These are phyloP conservation scores for Dendrobium officinale DNA, from an alignment of 106 monocot species.

Conservation along the genomic window DNA sequence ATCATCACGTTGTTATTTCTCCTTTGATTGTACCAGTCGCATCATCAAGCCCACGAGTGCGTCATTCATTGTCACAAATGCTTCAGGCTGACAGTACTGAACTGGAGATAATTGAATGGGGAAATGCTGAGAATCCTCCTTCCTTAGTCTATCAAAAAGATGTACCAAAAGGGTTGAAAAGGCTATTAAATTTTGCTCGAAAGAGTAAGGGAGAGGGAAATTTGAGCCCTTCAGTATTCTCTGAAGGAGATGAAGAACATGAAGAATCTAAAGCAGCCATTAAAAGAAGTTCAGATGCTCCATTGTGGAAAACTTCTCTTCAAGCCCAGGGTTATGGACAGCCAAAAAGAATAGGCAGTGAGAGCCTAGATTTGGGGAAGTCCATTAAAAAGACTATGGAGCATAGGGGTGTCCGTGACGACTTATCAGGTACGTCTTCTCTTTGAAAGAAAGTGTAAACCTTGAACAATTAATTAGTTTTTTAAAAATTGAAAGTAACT, in stretches of 20 bases:
- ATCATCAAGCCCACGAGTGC: conserved; percentile 51
- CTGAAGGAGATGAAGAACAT: conserved; percentile 84
- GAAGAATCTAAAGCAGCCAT: conserved; percentile 48
- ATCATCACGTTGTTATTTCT: conserved; percentile 6
- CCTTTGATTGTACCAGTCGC: conserved; percentile 24
- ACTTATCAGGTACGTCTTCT: conserved; percentile 41
- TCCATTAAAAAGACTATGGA: conserved; percentile 44
- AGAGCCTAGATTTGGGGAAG: conserved; percentile 63
- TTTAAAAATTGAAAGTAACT: too few relatives aligned
- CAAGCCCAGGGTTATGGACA: conserved; percentile 40
- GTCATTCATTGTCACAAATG: conserved; percentile 89
- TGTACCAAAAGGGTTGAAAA: conserved; percentile 86
- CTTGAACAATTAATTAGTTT: too few relatives aligned
- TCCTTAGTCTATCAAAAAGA: conserved; percentile 91
- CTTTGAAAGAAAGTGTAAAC: too few relatives aligned
- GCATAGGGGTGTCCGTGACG: conserved; percentile 6
- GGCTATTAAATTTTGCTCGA: conserved; percentile 83
- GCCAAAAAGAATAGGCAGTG: conserved; percentile 33
- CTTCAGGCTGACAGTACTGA: conserved; percentile 72
- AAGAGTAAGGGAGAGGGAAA: conserved; percentile 68
- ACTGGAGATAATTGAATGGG: conserved; percentile 86
- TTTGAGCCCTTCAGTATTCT: conserved; percentile 60
- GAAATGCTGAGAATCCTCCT: conserved; percentile 97
- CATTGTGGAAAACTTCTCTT: conserved; percentile 27
- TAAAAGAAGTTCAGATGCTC: conserved; percentile 38